Evolutionary conservation across 257 asterid genomes (phyloP), one percentile per base, ranked within the genome.

Genomic region (Salvia hispanica): DNA sequence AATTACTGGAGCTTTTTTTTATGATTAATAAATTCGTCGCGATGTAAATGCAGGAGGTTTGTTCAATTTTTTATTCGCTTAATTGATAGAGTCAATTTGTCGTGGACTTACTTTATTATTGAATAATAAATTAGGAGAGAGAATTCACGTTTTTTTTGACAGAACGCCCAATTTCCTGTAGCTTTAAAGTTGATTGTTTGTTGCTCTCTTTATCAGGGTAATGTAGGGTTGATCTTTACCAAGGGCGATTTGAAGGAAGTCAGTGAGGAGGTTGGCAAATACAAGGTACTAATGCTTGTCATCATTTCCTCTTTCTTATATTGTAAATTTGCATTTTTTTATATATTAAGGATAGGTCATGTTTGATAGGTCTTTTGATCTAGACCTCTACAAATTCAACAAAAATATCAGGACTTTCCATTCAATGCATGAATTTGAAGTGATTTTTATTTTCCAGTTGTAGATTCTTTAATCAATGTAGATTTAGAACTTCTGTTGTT

Each of bases 231-330:
- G 80, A 88, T 91, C 72, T 91, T 91, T 45, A 88, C 97, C 47
- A 88, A 88, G 80, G 97, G 96, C 37, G 97, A 91, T 71, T 60
- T 91, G 76, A 91, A 91, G 88, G 97, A 91, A 86, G 96, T 91
- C 25, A 82, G 95, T 2, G 97, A 91, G 76, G 97, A 91, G 77
- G 92, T 91, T 13, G 81, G 79, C 0, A 91, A 88, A 67, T 88
- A 88, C 84, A 88, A 88, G 97, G 97, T 88, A 0, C 36, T 13
- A 3, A 45, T 6, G 1, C 52, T 13, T n/a, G 28, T 54, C 4
- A 64, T 54, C 4, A 64, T 65, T n/a, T 12, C 12, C 8, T 18
- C 13, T 13, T 36, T 48, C 46, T 3, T 15, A 25, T 48, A 7
- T 21, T 12, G 58, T 12, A 6, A 58, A 21, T 25, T 28, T 6